Evolutionary conservation across 148 eudicot species (phyloP).

Genomic region (Rhododendron griersonianum): DNA sequence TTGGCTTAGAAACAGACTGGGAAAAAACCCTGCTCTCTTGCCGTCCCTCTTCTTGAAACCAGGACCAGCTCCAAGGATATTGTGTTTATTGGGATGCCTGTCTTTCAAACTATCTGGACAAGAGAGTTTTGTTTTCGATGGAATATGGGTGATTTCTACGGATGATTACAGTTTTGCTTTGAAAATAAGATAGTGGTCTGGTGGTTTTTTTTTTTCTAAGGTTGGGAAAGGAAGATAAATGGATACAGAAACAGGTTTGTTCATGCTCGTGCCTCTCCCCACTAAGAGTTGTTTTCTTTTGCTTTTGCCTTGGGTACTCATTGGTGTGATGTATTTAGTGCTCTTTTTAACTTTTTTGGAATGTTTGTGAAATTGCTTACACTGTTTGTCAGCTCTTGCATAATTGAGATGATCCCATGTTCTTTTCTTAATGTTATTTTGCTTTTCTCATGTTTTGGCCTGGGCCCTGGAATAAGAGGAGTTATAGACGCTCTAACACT

Average conservation of each 20-base stretch:
- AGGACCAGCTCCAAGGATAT: not conserved
- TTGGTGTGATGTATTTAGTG: not conserved
- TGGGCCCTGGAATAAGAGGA: not conserved
- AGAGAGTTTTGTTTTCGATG: not conserved
- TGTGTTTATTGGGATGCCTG: not conserved
- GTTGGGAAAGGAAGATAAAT: not conserved
- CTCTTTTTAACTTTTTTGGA: not conserved
- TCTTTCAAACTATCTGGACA: not conserved
- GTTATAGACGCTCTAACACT: not conserved
- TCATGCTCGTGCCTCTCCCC: constrained; percentile 12
- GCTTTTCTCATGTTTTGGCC: not conserved
- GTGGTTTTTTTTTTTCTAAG: not conserved
- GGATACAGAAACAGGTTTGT: not conserved
- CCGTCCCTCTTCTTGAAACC: not conserved
- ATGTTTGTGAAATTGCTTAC: not conserved
- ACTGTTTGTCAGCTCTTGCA: not conserved
- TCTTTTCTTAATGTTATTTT: not conserved
- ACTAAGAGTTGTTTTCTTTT: constrained; percentile 12
- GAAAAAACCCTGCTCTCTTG: not conserved
- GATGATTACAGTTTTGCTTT: not conserved
- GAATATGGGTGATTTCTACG: not conserved
- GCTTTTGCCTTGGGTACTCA: constrained; percentile 1
- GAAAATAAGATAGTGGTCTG: not conserved
- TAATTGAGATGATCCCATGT: not conserved
- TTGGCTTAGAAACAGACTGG: not conserved